Conservation (phyloP, 148 eudicot genomes). For the Nepenthes mirabilis region DNA sequence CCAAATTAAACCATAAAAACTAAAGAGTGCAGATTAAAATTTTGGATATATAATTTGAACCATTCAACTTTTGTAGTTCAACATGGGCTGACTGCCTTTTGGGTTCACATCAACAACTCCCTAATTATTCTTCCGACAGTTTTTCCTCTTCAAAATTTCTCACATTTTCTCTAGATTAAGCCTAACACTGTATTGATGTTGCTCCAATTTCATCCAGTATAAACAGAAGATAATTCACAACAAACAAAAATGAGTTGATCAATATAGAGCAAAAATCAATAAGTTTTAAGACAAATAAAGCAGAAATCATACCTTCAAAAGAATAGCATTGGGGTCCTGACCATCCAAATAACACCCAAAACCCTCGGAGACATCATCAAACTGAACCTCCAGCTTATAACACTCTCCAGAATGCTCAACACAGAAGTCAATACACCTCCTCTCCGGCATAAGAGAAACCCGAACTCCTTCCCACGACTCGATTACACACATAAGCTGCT, state of each 20-base stretch:
- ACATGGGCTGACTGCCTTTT: no score
- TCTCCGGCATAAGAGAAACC: slow-evolving; percentile 67
- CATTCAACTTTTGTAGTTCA: no score
- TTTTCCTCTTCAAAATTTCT: no score
- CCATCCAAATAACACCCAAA: slow-evolving; percentile 34
- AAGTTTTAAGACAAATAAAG: neutral
- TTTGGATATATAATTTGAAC: no score
- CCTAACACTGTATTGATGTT: no score
- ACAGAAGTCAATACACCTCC: slow-evolving; percentile 42
- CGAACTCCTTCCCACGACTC: slow-evolving; percentile 50
- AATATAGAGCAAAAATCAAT: slow-evolving; percentile 6
- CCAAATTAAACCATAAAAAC: no score
- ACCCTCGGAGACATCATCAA: slow-evolving; percentile 61
- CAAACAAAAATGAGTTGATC: neutral
- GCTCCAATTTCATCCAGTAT: no score
- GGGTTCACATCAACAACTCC: no score
- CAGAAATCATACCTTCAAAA: slow-evolving; percentile 43
- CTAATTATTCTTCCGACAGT: no score
- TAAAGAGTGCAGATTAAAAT: no score
- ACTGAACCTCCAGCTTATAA: slow-evolving; percentile 61
- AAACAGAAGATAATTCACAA: neutral
- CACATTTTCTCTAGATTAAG: no score
- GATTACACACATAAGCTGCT: slow-evolving; percentile 40
- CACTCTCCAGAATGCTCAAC: slow-evolving; percentile 9
- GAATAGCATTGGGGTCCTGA: slow-evolving; percentile 43